phyloP scores from a whole-genome alignment of 768 basidiomycete genomes.

The Mycena galericulata region DNA sequence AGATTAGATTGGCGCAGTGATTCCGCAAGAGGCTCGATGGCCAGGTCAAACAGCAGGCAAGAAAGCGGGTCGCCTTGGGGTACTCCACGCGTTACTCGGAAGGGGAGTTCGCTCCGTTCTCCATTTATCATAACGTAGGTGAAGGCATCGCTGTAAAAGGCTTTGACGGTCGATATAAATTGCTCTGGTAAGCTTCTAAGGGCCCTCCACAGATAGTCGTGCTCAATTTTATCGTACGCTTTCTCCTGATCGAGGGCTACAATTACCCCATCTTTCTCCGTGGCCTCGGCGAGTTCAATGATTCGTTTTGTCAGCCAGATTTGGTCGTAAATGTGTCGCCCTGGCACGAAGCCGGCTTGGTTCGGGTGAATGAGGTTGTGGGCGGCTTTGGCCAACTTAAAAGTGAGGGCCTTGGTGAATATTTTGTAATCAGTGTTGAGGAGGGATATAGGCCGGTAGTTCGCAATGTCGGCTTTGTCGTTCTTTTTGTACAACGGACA shows the following conservation, averaged over 20 bases:
- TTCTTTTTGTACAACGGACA: background rate
- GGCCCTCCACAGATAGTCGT: slow-evolving; percentile 22
- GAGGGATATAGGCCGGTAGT: background rate
- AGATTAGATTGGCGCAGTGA: slow-evolving; percentile 37
- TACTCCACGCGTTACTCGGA: slow-evolving; percentile 40
- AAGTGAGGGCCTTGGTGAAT: slow-evolving; percentile 28
- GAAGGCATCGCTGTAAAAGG: slow-evolving; percentile 5
- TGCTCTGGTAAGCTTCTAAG: slow-evolving; percentile 17
- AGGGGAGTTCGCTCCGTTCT: slow-evolving; percentile 16
- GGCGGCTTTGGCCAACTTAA: slow-evolving; percentile 23
- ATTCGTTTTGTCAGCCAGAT: slow-evolving; percentile 25
- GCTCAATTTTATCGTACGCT: too few relatives aligned
- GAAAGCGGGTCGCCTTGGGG: slow-evolving; percentile 44
- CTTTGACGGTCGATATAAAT: slow-evolving; percentile 11
- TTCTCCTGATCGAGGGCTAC: too few relatives aligned
- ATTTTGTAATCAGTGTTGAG: background rate
- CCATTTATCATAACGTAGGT: slow-evolving; percentile 43
- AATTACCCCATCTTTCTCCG: too few relatives aligned
- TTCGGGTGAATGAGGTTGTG: slow-evolving; percentile 35
- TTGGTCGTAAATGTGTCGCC: slow-evolving; percentile 34
- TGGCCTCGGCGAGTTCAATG: too few relatives aligned
- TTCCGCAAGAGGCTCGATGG: too few relatives aligned
- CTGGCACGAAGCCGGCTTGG: slow-evolving; percentile 29
- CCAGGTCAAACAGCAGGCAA: too few relatives aligned
- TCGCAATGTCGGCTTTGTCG: background rate